Evolutionary conservation across 2,329 filamentous ascomycete genomes (phyloP).

Genomic region (Myriosclerotinia duriaeana): DNA sequence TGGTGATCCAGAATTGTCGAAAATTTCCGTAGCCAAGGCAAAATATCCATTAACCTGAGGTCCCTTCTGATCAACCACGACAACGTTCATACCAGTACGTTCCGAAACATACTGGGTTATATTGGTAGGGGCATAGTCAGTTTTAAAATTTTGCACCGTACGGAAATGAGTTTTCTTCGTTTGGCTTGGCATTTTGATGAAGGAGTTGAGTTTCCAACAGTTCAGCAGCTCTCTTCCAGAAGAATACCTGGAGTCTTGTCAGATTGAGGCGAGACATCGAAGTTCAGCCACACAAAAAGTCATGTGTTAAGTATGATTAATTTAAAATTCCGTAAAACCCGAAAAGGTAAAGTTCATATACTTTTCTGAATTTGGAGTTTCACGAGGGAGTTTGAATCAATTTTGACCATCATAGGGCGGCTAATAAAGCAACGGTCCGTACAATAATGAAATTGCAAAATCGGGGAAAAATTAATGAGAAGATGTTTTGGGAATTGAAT

Average conservation of each 20-base stretch:
- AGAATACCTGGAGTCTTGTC: slow-evolving; percentile 2
- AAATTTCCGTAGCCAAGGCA: slow-evolving; percentile 91
- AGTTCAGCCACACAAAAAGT: not conserved
- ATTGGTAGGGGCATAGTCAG: slow-evolving; percentile 83
- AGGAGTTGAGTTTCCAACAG: slow-evolving; percentile 8
- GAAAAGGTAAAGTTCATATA: not conserved
- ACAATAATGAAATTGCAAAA: not conserved
- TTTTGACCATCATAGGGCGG: too few species aligned
- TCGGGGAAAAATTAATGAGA: not conserved
- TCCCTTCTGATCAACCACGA: slow-evolving; percentile 87
- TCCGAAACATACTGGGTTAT: slow-evolving; percentile 97
- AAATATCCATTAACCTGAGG: slow-evolving; percentile 97
- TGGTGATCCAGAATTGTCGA: slow-evolving; percentile 92
- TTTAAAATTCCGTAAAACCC: too few species aligned
- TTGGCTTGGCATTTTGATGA: slow-evolving; percentile 55
- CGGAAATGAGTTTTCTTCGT: slow-evolving; percentile 64
- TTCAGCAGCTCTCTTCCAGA: not conserved
- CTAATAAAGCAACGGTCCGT: not conserved
- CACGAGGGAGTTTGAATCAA: not conserved
- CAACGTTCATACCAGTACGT: slow-evolving; percentile 89
- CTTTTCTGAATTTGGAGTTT: not conserved
- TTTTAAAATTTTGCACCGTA: slow-evolving; percentile 79
- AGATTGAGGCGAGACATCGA: not conserved
- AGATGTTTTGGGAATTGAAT: not conserved
- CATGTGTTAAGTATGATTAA: not conserved